Evolutionary conservation across 2,329 filamentous ascomycete species (phyloP).

Genomic region (Venturia oleaginea): DNA sequence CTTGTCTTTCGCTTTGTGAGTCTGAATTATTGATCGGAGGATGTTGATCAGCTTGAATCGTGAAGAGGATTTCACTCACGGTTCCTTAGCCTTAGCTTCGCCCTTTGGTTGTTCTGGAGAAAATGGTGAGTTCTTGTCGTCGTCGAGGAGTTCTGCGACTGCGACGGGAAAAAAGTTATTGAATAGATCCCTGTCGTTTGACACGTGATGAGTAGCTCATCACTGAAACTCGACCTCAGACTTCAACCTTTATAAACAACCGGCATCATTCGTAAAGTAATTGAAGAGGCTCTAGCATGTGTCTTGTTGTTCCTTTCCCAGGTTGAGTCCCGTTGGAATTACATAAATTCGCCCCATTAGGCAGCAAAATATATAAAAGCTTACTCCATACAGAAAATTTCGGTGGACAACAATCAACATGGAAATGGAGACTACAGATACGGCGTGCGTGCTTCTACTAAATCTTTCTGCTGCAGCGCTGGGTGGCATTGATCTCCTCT

Average conservation of each 20-base stretch:
- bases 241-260: too few relatives aligned
- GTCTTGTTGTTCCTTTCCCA: too few relatives aligned
- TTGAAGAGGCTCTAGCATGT: too few relatives aligned
- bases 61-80: not conserved
- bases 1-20: not conserved
- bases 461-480: slow-evolving; percentile 37
- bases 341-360: not conserved
- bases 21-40: not conserved
- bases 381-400: not conserved
- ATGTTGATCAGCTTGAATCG: not conserved
- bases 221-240: not conserved
- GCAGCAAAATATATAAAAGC: not conserved
- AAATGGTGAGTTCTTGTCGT: not conserved
- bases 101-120: slow-evolving; percentile 5
- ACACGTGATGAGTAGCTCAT: not conserved
- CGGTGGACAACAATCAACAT: not conserved
- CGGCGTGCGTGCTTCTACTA: slow-evolving; percentile 29
- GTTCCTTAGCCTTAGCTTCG: slow-evolving; percentile 14
- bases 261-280: too few relatives aligned
- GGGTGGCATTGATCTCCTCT: slow-evolving; percentile 48
- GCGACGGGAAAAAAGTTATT: not conserved
- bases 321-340: not conserved
- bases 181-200: not conserved
- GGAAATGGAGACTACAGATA: slow-evolving; percentile 11
- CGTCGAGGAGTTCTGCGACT: not conserved